Evolutionary conservation across 2,329 filamentous ascomycete species (phyloP).

Genomic region (Botrytis pseudocinerea): DNA sequence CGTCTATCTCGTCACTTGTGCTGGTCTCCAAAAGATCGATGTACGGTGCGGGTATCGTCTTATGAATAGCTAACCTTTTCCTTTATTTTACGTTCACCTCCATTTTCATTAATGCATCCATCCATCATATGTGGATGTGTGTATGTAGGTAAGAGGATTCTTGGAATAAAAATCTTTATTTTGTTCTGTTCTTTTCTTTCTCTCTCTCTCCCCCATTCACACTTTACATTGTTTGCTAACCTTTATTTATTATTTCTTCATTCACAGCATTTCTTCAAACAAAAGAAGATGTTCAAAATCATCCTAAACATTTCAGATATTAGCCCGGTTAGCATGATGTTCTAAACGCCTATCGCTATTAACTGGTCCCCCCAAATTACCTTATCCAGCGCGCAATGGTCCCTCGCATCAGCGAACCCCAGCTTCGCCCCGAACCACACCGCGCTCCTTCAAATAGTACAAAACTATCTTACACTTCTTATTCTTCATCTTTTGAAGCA

Average conservation of each 20-base stretch:
- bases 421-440: conserved; percentile 31
- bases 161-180: background rate
- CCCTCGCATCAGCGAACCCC: conserved; percentile 32
- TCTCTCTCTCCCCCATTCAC: background rate
- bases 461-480: conserved; percentile 58
- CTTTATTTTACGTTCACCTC: background rate
- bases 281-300: conserved; percentile 9
- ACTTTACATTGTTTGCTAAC: background rate
- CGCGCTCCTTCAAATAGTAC: conserved; percentile 41
- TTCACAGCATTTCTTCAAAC: too few species aligned
- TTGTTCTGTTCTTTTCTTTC: background rate
- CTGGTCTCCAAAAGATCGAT: background rate
- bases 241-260: background rate
- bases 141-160: background rate
- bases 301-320: background rate
- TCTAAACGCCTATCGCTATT: conserved; percentile 23
- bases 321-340: conserved; percentile 8
- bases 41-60: background rate
- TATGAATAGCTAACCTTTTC: conserved; percentile 1
- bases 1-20: conserved; percentile 15
- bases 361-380: conserved; percentile 15
- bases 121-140: background rate
- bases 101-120: conserved; percentile 5
- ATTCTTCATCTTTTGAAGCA: conserved; percentile 63
- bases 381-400: conserved; percentile 29